Conservation (phyloP, 2,329 filamentous ascomycete species). For the Microascus cirrosus region DNA sequence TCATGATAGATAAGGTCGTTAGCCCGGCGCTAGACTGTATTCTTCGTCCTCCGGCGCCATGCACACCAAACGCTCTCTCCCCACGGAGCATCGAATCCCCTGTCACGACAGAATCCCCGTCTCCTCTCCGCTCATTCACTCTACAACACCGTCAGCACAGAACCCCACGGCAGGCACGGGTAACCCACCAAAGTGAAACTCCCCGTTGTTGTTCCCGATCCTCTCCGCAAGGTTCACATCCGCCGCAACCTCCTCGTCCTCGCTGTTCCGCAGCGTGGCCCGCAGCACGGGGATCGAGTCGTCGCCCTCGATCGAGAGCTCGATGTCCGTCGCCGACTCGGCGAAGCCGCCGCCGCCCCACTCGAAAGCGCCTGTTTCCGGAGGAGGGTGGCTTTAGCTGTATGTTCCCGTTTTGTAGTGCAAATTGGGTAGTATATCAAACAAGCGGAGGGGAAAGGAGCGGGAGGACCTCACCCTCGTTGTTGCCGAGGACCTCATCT, state of each 20-base stretch:
- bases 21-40: too few relatives aligned
- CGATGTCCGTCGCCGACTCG: slow-evolving; percentile 30
- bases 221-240: slow-evolving; percentile 47
- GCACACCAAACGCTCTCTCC: too few relatives aligned
- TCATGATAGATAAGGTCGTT: too few relatives aligned
- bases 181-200: slow-evolving; percentile 22
- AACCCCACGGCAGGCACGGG: background rate
- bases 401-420: background rate
- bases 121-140: background rate
- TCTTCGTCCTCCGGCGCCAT: too few relatives aligned
- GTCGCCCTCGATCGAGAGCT: slow-evolving; percentile 37
- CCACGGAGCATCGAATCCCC: too few relatives aligned
- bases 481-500: slow-evolving; percentile 39
- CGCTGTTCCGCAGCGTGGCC: slow-evolving; percentile 27
- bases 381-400: slow-evolving; percentile 5
- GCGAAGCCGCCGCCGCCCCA: slow-evolving; percentile 24
- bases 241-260: slow-evolving; percentile 26
- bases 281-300: slow-evolving; percentile 39
- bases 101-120: too few relatives aligned
- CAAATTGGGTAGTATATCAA: background rate
- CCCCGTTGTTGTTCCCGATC: slow-evolving; percentile 40
- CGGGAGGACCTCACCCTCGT: slow-evolving; percentile 24
- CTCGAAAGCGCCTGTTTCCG: slow-evolving; percentile 4
- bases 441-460: background rate
- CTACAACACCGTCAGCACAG: background rate